Evolutionary conservation across 2,329 filamentous ascomycete species (phyloP).

Genomic region (Monosporascus sp.): DNA sequence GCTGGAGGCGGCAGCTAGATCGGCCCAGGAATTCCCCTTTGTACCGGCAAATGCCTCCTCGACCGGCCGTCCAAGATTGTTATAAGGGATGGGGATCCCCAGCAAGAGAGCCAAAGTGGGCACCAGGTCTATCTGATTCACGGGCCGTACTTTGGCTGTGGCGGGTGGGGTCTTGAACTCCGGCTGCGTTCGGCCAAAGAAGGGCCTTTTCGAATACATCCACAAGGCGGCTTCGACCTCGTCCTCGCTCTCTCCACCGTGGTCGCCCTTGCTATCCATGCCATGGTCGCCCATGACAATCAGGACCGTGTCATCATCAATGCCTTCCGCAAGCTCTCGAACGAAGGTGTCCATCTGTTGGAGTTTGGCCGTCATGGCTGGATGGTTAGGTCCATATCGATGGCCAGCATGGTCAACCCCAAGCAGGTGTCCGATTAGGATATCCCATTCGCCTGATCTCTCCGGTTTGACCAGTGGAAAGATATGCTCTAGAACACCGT

Average conservation of each 20-base stretch:
- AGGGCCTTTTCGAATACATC: slow-evolving; percentile 90
- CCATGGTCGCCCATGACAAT: slow-evolving; percentile 99
- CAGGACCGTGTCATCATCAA: slow-evolving; percentile 83
- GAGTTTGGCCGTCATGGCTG: slow-evolving; percentile 85
- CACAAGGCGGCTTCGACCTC: slow-evolving; percentile 92
- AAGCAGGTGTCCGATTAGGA: slow-evolving; percentile 90
- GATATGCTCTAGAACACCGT: slow-evolving; percentile 87
- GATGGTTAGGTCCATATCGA: slow-evolving; percentile 87
- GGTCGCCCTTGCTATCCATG: slow-evolving; percentile 96
- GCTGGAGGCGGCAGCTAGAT: slow-evolving; percentile 70
- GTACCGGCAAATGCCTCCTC: slow-evolving; percentile 82
- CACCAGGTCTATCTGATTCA: slow-evolving; percentile 88
- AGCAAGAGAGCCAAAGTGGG: slow-evolving; percentile 84
- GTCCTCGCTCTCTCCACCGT: slow-evolving; percentile 96
- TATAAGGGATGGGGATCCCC: slow-evolving; percentile 90
- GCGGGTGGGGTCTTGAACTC: slow-evolving; percentile 52
- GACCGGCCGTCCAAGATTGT: slow-evolving; percentile 88
- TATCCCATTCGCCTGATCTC: slow-evolving; percentile 72
- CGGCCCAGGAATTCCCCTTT: slow-evolving; percentile 65
- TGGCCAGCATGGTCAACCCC: slow-evolving; percentile 97
- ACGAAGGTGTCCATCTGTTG: slow-evolving; percentile 85
- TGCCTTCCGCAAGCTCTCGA: slow-evolving; percentile 58
- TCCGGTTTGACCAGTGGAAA: slow-evolving; percentile 69
- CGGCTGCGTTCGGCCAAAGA: slow-evolving; percentile 72
- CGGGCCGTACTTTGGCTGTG: slow-evolving; percentile 72